Evolutionary conservation across 768 basidiomycete species (phyloP).

Genomic region (Holtermanniella nyarrowii): DNA sequence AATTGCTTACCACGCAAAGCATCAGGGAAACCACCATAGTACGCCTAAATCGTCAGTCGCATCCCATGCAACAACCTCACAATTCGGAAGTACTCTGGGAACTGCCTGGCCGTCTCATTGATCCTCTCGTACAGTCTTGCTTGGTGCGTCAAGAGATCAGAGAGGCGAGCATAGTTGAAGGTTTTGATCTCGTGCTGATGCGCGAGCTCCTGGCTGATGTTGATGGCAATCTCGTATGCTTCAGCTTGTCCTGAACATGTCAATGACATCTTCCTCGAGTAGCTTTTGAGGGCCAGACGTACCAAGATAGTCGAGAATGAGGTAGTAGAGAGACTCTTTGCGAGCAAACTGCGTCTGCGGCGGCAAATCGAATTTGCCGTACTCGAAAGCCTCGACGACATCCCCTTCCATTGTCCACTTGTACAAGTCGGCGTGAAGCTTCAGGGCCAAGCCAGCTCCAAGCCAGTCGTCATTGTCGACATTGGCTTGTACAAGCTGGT

Average conservation of each 20-base stretch:
- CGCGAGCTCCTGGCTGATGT: slow-evolving; percentile 83
- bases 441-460: slow-evolving; percentile 73
- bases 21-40: slow-evolving; percentile 81
- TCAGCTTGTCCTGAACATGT: slow-evolving; percentile 68
- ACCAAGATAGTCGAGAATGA: slow-evolving; percentile 92
- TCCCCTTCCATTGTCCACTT: slow-evolving; percentile 57
- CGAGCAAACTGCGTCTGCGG: slow-evolving; percentile 89
- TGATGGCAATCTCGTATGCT: slow-evolving; percentile 91
- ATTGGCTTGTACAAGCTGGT: slow-evolving; percentile 80
- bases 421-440: slow-evolving; percentile 85
- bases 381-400: slow-evolving; percentile 7
- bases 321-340: slow-evolving; percentile 80
- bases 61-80: slow-evolving; percentile 26
- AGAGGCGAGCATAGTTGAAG: slow-evolving; percentile 78
- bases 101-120: slow-evolving; percentile 62
- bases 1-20: slow-evolving; percentile 83
- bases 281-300: slow-evolving; percentile 16
- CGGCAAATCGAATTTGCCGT: slow-evolving; percentile 59
- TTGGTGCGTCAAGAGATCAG: slow-evolving; percentile 76
- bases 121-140: slow-evolving; percentile 81
- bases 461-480: slow-evolving; percentile 24
- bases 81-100: slow-evolving; percentile 86
- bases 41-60: slow-evolving; percentile 43
- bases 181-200: slow-evolving; percentile 79
- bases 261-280: slow-evolving; percentile 4